Evolutionary conservation across 1,284 basidiomycete species (phyloP).

Genomic region (Cryptococcus depauperatus): DNA sequence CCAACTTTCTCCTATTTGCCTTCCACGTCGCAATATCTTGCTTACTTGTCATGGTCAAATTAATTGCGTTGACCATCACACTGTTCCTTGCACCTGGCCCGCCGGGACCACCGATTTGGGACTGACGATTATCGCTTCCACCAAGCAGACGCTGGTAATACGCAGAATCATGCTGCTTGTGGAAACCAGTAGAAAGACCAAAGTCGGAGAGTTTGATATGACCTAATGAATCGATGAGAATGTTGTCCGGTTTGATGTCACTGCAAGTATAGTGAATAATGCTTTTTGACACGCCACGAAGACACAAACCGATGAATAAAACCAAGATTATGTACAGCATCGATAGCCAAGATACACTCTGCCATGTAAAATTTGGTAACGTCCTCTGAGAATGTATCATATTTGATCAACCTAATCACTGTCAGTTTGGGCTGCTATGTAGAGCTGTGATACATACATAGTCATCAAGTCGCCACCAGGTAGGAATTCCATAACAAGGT

Average conservation of each 20-base stretch:
- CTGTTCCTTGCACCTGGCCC: slow-evolving; percentile 60
- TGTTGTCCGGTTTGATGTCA: slow-evolving; percentile 96
- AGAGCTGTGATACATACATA: slow-evolving; percentile 33
- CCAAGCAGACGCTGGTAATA: slow-evolving; percentile 93
- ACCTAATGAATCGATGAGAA: slow-evolving; percentile 86
- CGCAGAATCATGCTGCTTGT: slow-evolving; percentile 87
- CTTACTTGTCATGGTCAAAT: slow-evolving; percentile 82
- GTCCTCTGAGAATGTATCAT: slow-evolving; percentile 97
- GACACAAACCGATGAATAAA: slow-evolving; percentile 83
- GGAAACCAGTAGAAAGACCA: slow-evolving; percentile 88
- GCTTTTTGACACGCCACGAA: too few species aligned
- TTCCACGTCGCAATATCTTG: slow-evolving; percentile 99
- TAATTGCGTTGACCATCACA: slow-evolving; percentile 91
- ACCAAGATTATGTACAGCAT: slow-evolving; percentile 96
- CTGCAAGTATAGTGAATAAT: slow-evolving; percentile 47
- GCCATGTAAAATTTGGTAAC: slow-evolving; percentile 99
- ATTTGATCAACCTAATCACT: slow-evolving; percentile 86
- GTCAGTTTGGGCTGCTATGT: slow-evolving; percentile 2
- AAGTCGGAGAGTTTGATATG: slow-evolving; percentile 96
- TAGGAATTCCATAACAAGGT: slow-evolving; percentile 98
- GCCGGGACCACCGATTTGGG: slow-evolving; percentile 4
- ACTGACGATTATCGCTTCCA: slow-evolving; percentile 25
- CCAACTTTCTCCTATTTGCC: slow-evolving; percentile 91
- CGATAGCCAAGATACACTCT: slow-evolving; percentile 94
- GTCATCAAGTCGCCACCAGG: slow-evolving; percentile 95